Conservation (phyloP, 2,329 filamentous ascomycete genomes). For the Monilinia aucupariae region DNA sequence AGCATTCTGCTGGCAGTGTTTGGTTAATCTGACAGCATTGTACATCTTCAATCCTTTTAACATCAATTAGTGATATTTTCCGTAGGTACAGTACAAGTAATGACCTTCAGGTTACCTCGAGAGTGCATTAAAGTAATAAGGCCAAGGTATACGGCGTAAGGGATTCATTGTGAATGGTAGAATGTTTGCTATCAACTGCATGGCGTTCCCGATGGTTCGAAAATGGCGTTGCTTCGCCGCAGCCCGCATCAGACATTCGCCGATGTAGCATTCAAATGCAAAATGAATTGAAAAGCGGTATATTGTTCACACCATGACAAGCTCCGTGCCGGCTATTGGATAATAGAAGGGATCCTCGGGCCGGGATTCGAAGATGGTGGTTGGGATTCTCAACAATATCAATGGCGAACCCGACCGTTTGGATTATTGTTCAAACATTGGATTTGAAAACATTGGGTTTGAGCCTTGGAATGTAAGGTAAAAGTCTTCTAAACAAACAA, state of each 20-base stretch:
- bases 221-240: conserved; percentile 17
- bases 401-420: conserved; percentile 14
- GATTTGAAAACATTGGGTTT: too few relatives aligned
- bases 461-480: not conserved
- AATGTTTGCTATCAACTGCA: conserved; percentile 14
- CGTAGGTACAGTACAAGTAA: conserved; percentile 12
- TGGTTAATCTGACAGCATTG: conserved; percentile 18
- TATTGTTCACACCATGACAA: not conserved
- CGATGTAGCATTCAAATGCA: conserved; percentile 6
- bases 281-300: conserved; percentile 12
- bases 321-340: conserved; percentile 15
- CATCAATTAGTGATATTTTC: conserved; percentile 7
- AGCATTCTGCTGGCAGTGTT: conserved; percentile 8
- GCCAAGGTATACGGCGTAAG: conserved; percentile 11
- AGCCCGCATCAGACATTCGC: conserved; percentile 12
- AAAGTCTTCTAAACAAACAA: not conserved
- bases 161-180: conserved; percentile 13
- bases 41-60: conserved; percentile 17
- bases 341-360: conserved; percentile 12
- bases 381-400: conserved; percentile 1
- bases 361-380: conserved; percentile 7
- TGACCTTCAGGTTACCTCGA: conserved; percentile 13
- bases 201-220: conserved; percentile 17
- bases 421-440: conserved; percentile 1
- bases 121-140: conserved; percentile 7